phyloP scores from a whole-genome alignment of 1,284 basidiomycete species.

The Inonotus hispidus region DNA sequence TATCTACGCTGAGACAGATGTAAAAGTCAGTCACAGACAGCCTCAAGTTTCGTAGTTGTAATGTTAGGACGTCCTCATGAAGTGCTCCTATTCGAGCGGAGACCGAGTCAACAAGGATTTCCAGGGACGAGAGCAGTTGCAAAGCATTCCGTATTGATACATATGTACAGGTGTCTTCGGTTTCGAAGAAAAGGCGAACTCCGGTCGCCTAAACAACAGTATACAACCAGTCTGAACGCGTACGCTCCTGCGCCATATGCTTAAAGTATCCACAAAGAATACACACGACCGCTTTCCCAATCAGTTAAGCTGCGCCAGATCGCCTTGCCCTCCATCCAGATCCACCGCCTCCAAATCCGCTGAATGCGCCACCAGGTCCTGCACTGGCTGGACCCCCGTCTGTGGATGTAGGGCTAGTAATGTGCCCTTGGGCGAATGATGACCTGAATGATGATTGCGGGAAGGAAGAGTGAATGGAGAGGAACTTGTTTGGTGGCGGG shows the following conservation, averaged over 20 bases:
- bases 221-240: not conserved
- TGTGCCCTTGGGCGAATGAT: slow-evolving; percentile 41
- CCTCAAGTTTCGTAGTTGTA: no score
- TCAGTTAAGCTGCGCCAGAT: not conserved
- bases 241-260: not conserved
- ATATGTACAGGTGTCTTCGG: not conserved
- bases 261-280: not conserved
- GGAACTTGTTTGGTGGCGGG: slow-evolving; percentile 70
- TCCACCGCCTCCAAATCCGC: slow-evolving; percentile 41
- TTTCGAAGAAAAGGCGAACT: not conserved
- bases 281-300: not conserved
- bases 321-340: slow-evolving; percentile 27
- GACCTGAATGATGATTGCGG: slow-evolving; percentile 60
- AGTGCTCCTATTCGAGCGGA: not conserved
- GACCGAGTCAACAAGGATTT: not conserved
- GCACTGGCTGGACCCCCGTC: slow-evolving; percentile 12
- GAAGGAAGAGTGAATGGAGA: slow-evolving; percentile 62
- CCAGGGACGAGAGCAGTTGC: not conserved
- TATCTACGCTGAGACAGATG: no score
- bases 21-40: no score
- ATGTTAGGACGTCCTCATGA: not conserved
- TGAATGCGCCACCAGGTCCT: slow-evolving; percentile 39
- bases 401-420: slow-evolving; percentile 17
- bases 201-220: not conserved
- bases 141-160: not conserved